Base-by-base conservation (phyloP, 192 early-diverging fungal genomes). In the Ambispora gerdemannii region DNA sequence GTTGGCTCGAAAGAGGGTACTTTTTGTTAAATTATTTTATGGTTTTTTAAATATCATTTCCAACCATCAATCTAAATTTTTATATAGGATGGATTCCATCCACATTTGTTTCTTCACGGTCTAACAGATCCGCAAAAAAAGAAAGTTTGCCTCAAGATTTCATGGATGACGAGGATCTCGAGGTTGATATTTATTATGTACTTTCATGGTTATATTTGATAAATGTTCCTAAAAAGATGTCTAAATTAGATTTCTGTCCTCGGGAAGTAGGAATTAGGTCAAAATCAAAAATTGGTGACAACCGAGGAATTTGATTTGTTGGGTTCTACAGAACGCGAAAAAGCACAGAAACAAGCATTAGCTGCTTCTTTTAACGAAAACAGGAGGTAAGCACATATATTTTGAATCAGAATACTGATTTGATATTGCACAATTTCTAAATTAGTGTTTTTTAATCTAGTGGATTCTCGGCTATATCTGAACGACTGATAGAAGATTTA, bases 121-220 rank as follows among this genome's bases (percentile, higher is more conserved):
- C 63, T 28, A 82, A 82, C 4, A 85, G 93, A 13, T 80, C 79
- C 4, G 81, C 87, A 52, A 71, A 63, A 38, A 80, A 72, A n/a
- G 61, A 38, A 50, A 61, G 72, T 62, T 76, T 75, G 15, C 87
- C 89, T 25, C 91, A 96, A 68, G 95, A 98, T 70, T 97, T 87
- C 68, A 98, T 98, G 97, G 97, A 98, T 78, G 93, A 95, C 4
- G 95, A 98, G 71, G 97, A 98, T 68, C 68, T 92, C 22, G 87
- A 86, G 67, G 93, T 83, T 78, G 38, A 61, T 67, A n/a, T 53
- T 30, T 4, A n/a, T 47, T 36, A 63, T 35, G 15, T 4, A 8
- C 22, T 22, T 77, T 67, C 47, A 24, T 35, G 25, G 27, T 34
- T 51, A 19, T 4, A 6, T 32, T 64, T 27, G 1, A n/a, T 55